A percentile compares a stretch with the other conserved stretches of the same genome.
These are phyloP conservation scores for Symbiodinium pilosum DNA, from an alignment of 73 alveolate species.

Conservation along the genomic window DNA sequence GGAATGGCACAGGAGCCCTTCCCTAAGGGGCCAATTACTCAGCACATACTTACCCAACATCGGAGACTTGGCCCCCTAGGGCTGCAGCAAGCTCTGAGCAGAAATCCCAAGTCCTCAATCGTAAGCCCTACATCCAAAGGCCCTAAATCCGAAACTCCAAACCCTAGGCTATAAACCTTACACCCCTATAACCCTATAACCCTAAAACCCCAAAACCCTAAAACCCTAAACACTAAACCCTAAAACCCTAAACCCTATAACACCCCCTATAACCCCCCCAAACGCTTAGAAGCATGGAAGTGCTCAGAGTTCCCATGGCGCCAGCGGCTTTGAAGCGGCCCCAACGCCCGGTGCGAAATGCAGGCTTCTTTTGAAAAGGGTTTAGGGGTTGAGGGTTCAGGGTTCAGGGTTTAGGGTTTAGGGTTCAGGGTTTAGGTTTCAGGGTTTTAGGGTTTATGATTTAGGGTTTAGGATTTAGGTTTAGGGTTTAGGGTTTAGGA, in stretches of 20 bases:
- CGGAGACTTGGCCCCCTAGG: too few relatives aligned
- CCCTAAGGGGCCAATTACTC: too few relatives aligned
- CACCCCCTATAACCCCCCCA: too few relatives aligned
- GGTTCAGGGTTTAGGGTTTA: not conserved
- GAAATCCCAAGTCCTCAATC: not conserved
- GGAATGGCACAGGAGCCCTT: too few relatives aligned
- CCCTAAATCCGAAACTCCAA: not conserved
- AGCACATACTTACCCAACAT: too few relatives aligned
- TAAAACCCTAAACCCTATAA: not conserved
- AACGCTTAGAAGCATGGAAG: too few relatives aligned
- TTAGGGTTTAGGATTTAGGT: not conserved
- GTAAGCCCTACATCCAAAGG: not conserved
- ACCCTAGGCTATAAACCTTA: not conserved
- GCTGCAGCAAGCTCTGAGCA: too few relatives aligned
- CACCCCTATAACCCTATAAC: too few relatives aligned
- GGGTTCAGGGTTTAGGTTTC: not conserved
- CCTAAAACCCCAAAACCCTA: not conserved
- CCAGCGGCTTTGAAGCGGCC: too few relatives aligned
- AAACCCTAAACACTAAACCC: too few relatives aligned
- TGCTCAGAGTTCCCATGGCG: too few relatives aligned
- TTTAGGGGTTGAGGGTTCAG: not conserved
- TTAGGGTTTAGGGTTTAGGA: not conserved
- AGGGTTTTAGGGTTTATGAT: not conserved
- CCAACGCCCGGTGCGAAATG: not conserved
- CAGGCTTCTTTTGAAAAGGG: not conserved